These are phyloP conservation scores for Lodderomyces parapsilosis DNA, from an alignment of 1,139 yeast species.

Conservation along the genomic window DNA sequence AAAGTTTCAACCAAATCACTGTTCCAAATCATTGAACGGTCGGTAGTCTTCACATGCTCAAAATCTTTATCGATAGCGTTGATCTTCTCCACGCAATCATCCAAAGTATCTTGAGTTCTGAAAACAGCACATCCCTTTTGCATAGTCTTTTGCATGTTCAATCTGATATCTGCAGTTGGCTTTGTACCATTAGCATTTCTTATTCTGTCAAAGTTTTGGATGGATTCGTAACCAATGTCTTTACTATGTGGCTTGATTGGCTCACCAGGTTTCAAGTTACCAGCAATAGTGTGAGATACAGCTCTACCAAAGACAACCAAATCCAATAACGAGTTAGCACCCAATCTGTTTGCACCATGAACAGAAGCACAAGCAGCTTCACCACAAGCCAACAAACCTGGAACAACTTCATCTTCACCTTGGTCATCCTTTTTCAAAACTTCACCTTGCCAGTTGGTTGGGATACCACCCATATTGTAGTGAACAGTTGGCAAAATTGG, in stretches of 20 bases:
- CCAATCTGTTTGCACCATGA: conserved; percentile 98
- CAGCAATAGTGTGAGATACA: conserved; percentile 88
- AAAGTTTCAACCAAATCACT: conserved; percentile 94
- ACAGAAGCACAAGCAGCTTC: conserved; percentile 99
- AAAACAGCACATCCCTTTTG: conserved; percentile 96
- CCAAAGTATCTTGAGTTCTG: conserved; percentile 90
- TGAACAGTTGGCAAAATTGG: conserved; percentile 98
- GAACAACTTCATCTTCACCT: conserved; percentile 89
- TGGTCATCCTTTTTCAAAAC: conserved; percentile 78
- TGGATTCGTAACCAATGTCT: conserved; percentile 85
- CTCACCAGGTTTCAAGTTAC: conserved; percentile 80
- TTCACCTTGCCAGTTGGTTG: conserved; percentile 97
- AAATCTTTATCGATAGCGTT: conserved; percentile 72
- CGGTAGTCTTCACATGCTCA: conserved; percentile 73
- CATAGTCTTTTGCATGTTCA: conserved; percentile 93
- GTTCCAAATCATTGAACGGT: conserved; percentile 98
- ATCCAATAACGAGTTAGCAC: conserved; percentile 98
- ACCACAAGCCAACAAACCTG: conserved; percentile 97
- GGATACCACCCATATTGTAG: conserved; percentile 99
- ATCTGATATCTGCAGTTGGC: conserved; percentile 85
- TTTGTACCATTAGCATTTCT: conserved; percentile 83
- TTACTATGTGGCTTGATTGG: conserved; percentile 77
- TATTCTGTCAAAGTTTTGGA: conserved; percentile 83
- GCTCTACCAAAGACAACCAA: conserved; percentile 98
- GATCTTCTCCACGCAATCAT: conserved; percentile 85